Base-by-base conservation (phyloP, 1,284 basidiomycete genomes). In the Pyrrhoderma noxium region DNA sequence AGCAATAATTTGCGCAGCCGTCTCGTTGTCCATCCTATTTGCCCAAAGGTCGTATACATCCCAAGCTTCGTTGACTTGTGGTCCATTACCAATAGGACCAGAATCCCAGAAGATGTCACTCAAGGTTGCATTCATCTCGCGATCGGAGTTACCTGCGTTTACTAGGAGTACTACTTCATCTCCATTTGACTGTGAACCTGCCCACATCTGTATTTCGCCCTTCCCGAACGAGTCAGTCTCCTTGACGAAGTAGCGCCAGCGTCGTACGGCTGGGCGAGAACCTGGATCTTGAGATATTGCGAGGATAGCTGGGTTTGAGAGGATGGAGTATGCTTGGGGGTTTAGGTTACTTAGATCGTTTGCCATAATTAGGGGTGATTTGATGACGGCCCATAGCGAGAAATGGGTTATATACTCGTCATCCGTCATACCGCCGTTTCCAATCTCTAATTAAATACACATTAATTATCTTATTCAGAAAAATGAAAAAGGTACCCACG, bases 381-480 rank as follows among this genome's bases (percentile, higher is more conserved):
- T 72, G 18, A 70, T 60, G 3, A 69, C 57, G 11, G 67, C 66
- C 70, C 70, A 72, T 67, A 71, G 70, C 1, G 70, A 67, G 56
- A 72, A 71, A 57, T 72, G 70, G 2, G 70, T 67, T 11, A 67
- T 66, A 46, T 71, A 71, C 62, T 72, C 70, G 45, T 70, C 69
- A 49, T 64, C 65, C 0, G 62, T 67, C 70, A 72, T 71, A 9
- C 69, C 70, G 2, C 70, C 70, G 46, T 71, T 71, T 14, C 70
- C 70, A 9, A 72, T 62, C 54, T 69, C 55, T 45, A 40, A 41
- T 41, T 39, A 25, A 36, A 9, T 18, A 19, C 9, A 11, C 1
- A 27, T 40, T 8, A 27, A 27, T 19, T 13, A 38, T 3, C 8
- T 3, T 18, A 34, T 31, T 14, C 18, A 14, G 8, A 38, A 7